A percentile compares a stretch with the other conserved stretches of the same genome.
These are phyloP conservation scores for Limonium bicolor DNA, from an alignment of 148 eudicot species.

Conservation along the genomic window DNA sequence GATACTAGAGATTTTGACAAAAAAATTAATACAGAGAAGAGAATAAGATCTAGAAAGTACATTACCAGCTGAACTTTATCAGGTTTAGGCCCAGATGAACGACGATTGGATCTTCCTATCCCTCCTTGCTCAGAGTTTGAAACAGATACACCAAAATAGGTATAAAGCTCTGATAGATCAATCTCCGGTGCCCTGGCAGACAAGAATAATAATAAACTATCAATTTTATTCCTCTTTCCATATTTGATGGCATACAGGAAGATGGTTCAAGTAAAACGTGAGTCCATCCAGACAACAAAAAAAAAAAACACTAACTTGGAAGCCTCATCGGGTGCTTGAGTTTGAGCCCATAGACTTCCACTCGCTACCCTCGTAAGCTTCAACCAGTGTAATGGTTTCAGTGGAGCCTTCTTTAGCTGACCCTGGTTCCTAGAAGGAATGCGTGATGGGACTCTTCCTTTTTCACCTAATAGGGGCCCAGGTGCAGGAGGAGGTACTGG, in stretches of 20 bases:
- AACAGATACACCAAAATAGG: constrained; percentile 64
- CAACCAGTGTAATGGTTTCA: constrained; percentile 93
- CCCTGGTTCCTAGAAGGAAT: constrained; percentile 20
- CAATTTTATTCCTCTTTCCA: no score
- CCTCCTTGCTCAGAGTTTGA: constrained; percentile 36
- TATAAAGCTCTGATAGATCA: constrained; percentile 82
- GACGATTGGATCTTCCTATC: constrained; percentile 31
- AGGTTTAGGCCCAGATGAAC: constrained; percentile 32
- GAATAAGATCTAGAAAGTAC: not conserved
- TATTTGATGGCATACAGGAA: not conserved
- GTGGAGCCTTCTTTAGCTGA: constrained; percentile 48
- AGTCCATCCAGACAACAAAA: not conserved
- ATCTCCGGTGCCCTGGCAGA: constrained; percentile 73
- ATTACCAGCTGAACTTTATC: constrained; percentile 76
- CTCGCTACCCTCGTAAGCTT: constrained; percentile 77
- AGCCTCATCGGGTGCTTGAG: constrained; percentile 57
- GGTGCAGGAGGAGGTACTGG: no score
- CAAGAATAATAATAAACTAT: not conserved
- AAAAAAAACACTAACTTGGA: constrained; percentile 35
- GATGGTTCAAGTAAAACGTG: not conserved
- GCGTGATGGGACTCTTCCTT: constrained; percentile 30
- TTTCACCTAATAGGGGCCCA: constrained; percentile 19
- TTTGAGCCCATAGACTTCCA: constrained; percentile 94
- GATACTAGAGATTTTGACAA: not conserved
- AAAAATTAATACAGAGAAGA: not conserved